Conservation (phyloP, 371 early-diverging fungal genomes). For the Neoconidiobolus thromboides region DNA sequence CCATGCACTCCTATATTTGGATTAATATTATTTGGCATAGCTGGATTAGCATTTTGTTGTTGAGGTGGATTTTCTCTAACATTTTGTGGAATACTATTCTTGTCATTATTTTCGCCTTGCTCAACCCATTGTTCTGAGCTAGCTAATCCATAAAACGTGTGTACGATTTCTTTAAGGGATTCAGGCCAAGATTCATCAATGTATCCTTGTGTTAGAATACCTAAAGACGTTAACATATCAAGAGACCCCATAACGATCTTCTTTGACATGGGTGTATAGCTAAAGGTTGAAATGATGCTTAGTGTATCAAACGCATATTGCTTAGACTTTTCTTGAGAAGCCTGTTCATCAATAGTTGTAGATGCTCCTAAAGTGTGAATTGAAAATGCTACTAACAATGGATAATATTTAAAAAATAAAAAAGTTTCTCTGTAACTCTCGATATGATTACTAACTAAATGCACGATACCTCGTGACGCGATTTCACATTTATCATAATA, state of each 20-base stretch:
- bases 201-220: not conserved
- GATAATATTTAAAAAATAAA: not conserved
- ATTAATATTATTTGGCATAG: not conserved
- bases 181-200: not conserved
- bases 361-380: slow-evolving; percentile 1
- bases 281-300: not conserved
- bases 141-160: not conserved
- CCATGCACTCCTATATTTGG: not conserved
- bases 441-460: not conserved
- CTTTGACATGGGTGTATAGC: not conserved
- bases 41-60: not conserved
- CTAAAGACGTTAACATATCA: not conserved
- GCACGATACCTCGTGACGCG: not conserved
- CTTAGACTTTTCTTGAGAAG: not conserved
- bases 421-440: not conserved
- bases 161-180: not conserved
- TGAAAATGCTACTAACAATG: not conserved
- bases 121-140: no score
- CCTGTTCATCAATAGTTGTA: not conserved
- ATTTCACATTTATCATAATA: not conserved
- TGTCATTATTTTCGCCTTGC: not conserved
- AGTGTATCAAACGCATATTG: not conserved
- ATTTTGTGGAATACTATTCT: not conserved
- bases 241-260: not conserved
- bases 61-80: not conserved